Percentiles rank a stretch among this genome's conserved stretches.
These are phyloP conservation scores for Coprinellus aureogranulatus DNA, from an alignment of 768 basidiomycete genomes.

Conservation along the genomic window DNA sequence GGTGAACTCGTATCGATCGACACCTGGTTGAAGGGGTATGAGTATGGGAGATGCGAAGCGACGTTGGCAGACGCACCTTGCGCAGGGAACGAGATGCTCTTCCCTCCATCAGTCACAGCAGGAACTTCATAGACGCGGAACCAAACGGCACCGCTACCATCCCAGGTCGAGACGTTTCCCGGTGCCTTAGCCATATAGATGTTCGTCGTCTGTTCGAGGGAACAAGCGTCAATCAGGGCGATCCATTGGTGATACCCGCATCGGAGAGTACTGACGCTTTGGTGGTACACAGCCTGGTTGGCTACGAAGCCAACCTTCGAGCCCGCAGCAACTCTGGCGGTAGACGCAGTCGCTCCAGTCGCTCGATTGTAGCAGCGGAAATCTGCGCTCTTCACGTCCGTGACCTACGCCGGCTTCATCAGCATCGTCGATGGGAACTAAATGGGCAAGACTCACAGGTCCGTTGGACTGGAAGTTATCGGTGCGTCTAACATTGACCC, in stretches of 20 bases:
- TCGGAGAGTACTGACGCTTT: constrained; percentile 31
- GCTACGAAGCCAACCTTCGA: constrained; percentile 39
- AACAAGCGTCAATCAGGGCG: background rate
- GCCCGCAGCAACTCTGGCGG: constrained; percentile 44
- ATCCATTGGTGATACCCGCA: background rate
- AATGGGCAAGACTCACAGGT: constrained; percentile 25
- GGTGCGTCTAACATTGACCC: constrained; percentile 43
- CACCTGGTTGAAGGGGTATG: background rate
- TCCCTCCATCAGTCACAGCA: constrained; percentile 39
- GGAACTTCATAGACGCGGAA: constrained; percentile 43
- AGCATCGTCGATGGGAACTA: background rate
- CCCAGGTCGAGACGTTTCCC: constrained; percentile 34
- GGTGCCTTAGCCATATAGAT: constrained; percentile 48
- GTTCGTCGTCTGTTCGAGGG: constrained; percentile 35
- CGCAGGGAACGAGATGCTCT: constrained; percentile 36
- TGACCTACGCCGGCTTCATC: constrained; percentile 27
- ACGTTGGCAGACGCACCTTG: constrained; percentile 18
- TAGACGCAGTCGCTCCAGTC: constrained; percentile 38
- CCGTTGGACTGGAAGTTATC: constrained; percentile 43
- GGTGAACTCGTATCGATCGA: constrained; percentile 28
- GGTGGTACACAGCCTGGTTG: constrained; percentile 46
- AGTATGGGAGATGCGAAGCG: background rate
- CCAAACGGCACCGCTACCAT: constrained; percentile 42
- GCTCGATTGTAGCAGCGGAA: constrained; percentile 46
- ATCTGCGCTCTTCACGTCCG: constrained; percentile 44